A percentile compares a stretch with the other conserved stretches of the same genome.
These are phyloP conservation scores for Fusarium anguioides DNA, from an alignment of 2,329 filamentous ascomycete genomes.

Conservation along the genomic window DNA sequence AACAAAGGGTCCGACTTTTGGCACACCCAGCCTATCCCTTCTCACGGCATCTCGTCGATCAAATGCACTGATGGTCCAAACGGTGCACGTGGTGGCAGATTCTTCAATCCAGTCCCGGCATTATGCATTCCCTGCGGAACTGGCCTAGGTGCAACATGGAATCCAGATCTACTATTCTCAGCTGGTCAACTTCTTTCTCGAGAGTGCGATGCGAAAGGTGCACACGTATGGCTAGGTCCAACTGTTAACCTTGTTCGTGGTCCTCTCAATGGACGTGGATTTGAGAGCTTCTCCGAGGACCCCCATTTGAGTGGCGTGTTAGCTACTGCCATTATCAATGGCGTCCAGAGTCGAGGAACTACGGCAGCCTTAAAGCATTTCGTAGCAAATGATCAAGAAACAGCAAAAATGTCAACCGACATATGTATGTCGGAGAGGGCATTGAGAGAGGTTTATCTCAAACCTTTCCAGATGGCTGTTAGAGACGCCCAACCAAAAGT, in stretches of 20 bases:
- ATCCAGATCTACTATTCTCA: conserved; percentile 43
- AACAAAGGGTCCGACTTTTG: conserved; percentile 14
- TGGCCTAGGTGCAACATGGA: conserved; percentile 52
- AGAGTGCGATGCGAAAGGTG: conserved; percentile 57
- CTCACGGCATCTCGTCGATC: background rate
- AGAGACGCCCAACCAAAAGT: conserved; percentile 65
- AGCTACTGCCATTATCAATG: conserved; percentile 46
- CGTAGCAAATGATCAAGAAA: conserved; percentile 61
- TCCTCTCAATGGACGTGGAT: conserved; percentile 71
- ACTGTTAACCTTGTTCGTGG: conserved; percentile 72
- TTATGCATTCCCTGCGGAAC: conserved; percentile 41
- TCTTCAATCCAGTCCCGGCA: conserved; percentile 27
- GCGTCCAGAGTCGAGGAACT: conserved; percentile 48
- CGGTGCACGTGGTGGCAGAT: conserved; percentile 24
- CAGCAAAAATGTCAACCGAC: conserved; percentile 59
- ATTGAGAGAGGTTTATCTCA: conserved; percentile 71
- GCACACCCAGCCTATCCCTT: conserved; percentile 3
- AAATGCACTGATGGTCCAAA: conserved; percentile 34
- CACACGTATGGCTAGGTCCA: conserved; percentile 68
- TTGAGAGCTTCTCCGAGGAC: conserved; percentile 72
- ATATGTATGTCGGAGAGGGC: conserved; percentile 63
- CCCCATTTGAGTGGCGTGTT: conserved; percentile 46
- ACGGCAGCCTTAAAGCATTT: conserved; percentile 51
- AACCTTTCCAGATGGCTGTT: conserved; percentile 71
- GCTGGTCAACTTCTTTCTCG: conserved; percentile 22